These are phyloP conservation scores for Clonostachys byssicola DNA, from an alignment of 2,329 filamentous ascomycete genomes.

Conservation along the genomic window DNA sequence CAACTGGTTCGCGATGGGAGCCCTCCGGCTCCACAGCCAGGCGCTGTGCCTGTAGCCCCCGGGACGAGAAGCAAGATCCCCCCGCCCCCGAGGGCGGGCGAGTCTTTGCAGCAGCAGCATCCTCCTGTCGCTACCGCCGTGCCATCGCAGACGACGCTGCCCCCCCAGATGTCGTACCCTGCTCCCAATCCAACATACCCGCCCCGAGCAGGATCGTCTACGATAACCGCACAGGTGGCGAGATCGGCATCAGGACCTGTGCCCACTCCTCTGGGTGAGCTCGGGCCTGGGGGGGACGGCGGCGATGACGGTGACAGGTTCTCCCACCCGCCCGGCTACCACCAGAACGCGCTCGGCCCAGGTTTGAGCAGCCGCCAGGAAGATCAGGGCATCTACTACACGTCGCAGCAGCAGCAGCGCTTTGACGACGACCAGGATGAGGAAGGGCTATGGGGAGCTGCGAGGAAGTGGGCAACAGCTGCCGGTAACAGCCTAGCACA, in stretches of 20 bases:
- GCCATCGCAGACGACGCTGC: constrained; percentile 32
- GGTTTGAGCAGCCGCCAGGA: constrained; percentile 24
- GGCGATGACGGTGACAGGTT: constrained; percentile 18
- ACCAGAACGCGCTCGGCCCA: constrained; percentile 38
- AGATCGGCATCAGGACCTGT: neutral
- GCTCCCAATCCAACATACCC: constrained; percentile 32
- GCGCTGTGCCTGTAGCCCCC: constrained; percentile 43
- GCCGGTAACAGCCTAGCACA: constrained; percentile 54
- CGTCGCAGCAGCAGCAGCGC: constrained; percentile 2
- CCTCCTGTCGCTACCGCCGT: constrained; percentile 21
- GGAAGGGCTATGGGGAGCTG: constrained; percentile 48
- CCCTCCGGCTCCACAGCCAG: constrained; percentile 54
- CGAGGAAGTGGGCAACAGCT: constrained; percentile 52
- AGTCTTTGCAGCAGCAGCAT: constrained; percentile 34
- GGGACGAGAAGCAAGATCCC: constrained; percentile 25
- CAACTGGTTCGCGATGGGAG: constrained; percentile 12
- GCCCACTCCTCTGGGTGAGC: neutral
- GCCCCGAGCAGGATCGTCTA: constrained; percentile 32
- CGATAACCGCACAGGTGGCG: constrained; percentile 13
- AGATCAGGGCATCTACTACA: constrained; percentile 7
- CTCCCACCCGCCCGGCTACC: constrained; percentile 50
- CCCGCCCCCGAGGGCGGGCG: constrained; percentile 47
- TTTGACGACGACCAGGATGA: constrained; percentile 20
- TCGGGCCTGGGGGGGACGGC: constrained; percentile 6
- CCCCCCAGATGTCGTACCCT: constrained; percentile 43